These are phyloP conservation scores for Hamigera avellanea DNA, from an alignment of 495 filamentous ascomycete species.

Conservation along the genomic window DNA sequence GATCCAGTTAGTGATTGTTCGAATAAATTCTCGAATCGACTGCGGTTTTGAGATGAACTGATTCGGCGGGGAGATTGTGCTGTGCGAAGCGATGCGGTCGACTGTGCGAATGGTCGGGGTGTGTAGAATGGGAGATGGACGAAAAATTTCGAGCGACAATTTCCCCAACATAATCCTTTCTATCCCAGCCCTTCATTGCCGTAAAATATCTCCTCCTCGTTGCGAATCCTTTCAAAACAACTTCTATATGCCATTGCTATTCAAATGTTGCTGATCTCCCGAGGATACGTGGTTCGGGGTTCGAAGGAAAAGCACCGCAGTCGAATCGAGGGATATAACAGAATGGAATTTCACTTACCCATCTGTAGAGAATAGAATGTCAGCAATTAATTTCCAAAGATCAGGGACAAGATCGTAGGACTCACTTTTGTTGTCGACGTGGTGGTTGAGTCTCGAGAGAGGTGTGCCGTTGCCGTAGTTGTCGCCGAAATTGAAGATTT, in stretches of 20 bases:
- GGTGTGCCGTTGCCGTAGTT: constrained; percentile 25
- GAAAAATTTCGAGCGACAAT: not conserved
- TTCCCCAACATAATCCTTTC: not conserved
- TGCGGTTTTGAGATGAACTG: no score
- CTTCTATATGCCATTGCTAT: no score
- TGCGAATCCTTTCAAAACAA: no score
- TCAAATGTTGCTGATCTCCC: no score
- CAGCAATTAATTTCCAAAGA: constrained; percentile 13
- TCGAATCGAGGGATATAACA: constrained; percentile 19
- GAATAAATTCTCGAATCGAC: not conserved
- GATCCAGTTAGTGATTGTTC: constrained; percentile 23
- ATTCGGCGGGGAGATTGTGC: no score
- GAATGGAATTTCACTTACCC: constrained; percentile 36
- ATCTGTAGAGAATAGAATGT: constrained; percentile 32
- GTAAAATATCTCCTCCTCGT: no score
- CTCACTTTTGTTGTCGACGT: constrained; percentile 47
- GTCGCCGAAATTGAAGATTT: constrained; percentile 34
- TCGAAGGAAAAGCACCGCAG: constrained; percentile 12
- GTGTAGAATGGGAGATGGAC: not conserved
- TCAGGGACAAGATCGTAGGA: constrained; percentile 9
- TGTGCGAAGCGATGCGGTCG: no score
- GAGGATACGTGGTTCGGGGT: constrained; percentile 4
- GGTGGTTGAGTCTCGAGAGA: constrained; percentile 36
- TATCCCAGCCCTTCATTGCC: constrained; percentile 3
- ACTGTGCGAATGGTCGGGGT: no score